These are phyloP conservation scores for Ogataea siamensis DNA, from an alignment of 805 yeast genomes.

Conservation along the genomic window DNA sequence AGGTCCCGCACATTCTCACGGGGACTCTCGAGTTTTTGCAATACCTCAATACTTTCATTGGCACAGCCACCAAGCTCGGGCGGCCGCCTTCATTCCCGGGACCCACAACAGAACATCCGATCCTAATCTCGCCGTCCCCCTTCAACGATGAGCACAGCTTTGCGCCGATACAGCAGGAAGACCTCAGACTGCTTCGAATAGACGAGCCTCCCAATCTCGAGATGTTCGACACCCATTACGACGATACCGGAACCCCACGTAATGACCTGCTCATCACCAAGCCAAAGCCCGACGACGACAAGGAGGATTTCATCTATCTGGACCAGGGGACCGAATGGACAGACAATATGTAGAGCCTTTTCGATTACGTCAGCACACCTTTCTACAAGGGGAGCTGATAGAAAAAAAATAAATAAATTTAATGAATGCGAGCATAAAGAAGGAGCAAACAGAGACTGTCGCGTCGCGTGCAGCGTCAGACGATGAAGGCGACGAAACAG, in stretches of 20 bases:
- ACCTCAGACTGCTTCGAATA: slow-evolving; percentile 9
- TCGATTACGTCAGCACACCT: slow-evolving; percentile 7
- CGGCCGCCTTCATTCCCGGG: slow-evolving; percentile 36
- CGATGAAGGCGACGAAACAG: slow-evolving; percentile 7
- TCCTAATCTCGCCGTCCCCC: slow-evolving; percentile 22
- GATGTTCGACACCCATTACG: slow-evolving; percentile 17
- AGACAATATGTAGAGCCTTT: slow-evolving; percentile 4
- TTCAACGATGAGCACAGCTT: slow-evolving; percentile 16
- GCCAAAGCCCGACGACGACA: slow-evolving; percentile 8
- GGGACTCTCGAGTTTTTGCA: slow-evolving; percentile 43
- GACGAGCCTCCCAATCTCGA: slow-evolving; percentile 21
- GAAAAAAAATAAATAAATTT: slow-evolving; percentile 7
- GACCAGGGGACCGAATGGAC: slow-evolving; percentile 8
- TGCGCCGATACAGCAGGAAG: slow-evolving; percentile 6
- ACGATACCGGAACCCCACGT: slow-evolving; percentile 11
- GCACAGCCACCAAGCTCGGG: slow-evolving; percentile 27
- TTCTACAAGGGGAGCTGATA: neutral
- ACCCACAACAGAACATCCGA: slow-evolving; percentile 39
- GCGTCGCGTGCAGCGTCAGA: neutral
- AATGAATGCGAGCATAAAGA: slow-evolving; percentile 10
- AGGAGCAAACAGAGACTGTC: neutral
- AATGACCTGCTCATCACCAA: slow-evolving; percentile 11
- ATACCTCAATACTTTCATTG: slow-evolving; percentile 33
- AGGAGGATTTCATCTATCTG: slow-evolving; percentile 12
- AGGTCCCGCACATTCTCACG: slow-evolving; percentile 65